phyloP scores from a whole-genome alignment of 2,329 filamentous ascomycete species.

The Canariomyces notabilis region DNA sequence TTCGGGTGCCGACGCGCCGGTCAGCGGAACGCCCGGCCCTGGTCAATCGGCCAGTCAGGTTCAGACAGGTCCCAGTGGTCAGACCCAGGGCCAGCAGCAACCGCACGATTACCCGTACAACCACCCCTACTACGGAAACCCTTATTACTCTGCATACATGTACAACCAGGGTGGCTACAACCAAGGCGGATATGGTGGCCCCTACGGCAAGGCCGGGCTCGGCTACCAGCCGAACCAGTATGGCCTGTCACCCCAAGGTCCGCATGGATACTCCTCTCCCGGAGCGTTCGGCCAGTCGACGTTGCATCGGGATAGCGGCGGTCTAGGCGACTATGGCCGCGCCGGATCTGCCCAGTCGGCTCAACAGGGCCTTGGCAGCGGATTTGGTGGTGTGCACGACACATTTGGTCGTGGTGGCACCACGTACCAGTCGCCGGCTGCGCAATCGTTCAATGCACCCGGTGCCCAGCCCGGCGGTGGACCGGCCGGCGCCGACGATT shows the following conservation, averaged over 20 bases:
- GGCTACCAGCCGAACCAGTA: conserved; percentile 53
- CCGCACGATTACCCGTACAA: conserved; percentile 45
- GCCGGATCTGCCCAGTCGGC: conserved; percentile 45
- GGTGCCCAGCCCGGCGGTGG: conserved; percentile 41
- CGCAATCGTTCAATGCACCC: conserved; percentile 49
- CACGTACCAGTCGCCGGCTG: conserved; percentile 51
- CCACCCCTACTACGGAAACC: conserved; percentile 58
- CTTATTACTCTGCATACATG: conserved; percentile 59
- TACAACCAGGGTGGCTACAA: conserved; percentile 46
- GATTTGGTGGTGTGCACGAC: conserved; percentile 52
- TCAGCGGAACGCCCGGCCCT: conserved; percentile 85
- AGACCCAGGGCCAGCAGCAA: conserved; percentile 37
- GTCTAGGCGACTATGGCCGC: conserved; percentile 51
- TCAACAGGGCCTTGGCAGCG: conserved; percentile 46
- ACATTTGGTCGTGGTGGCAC: conserved; percentile 50
- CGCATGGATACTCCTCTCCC: conserved; percentile 54
- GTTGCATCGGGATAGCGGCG: conserved; percentile 47
- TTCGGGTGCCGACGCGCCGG: conserved; percentile 62
- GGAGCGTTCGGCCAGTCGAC: conserved; percentile 50
- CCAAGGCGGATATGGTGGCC: conserved; percentile 46
- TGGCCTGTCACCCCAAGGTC: conserved; percentile 50
- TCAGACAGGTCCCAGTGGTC: conserved; percentile 30
- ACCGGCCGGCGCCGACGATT: conserved; percentile 44
- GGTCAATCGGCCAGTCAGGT: conserved; percentile 63
- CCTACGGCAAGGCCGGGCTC: conserved; percentile 51